Percentiles rank a stretch among this genome's conserved stretches.
phyloP scores from a whole-genome alignment of 2,329 filamentous ascomycete genomes.

The Claviceps sp. region DNA sequence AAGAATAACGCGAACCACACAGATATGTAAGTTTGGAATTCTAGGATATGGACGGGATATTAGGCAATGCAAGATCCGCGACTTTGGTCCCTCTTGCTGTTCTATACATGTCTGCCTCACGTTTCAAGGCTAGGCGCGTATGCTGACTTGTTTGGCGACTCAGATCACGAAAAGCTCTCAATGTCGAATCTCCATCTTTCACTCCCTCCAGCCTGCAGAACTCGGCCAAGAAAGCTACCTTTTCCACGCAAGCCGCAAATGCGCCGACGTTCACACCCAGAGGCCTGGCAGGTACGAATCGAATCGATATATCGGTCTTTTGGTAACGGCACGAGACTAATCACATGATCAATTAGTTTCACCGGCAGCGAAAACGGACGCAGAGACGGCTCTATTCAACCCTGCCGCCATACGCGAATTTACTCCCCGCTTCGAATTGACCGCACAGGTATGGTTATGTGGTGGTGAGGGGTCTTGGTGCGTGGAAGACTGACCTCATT shows the following conservation, averaged over 20 bases:
- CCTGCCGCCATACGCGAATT: slow-evolving; percentile 46
- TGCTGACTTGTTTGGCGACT: slow-evolving; percentile 1
- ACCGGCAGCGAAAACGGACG: slow-evolving; percentile 27
- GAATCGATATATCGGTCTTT: neutral
- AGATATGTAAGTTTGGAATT: slow-evolving; percentile 32
- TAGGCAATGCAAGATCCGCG: too few species aligned
- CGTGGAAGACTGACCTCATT: neutral
- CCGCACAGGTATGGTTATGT: slow-evolving; percentile 26
- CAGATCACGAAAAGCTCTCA: slow-evolving; percentile 62
- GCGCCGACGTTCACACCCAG: slow-evolving; percentile 77
- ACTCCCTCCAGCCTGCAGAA: slow-evolving; percentile 48
- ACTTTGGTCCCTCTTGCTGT: neutral
- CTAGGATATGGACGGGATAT: too few species aligned
- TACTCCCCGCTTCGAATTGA: slow-evolving; percentile 43
- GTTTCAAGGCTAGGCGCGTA: neutral
- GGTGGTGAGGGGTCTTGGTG: neutral
- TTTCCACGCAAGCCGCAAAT: slow-evolving; percentile 81
- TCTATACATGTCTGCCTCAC: neutral
- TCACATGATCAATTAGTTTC: slow-evolving; percentile 11
- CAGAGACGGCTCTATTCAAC: slow-evolving; percentile 37
- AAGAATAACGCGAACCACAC: slow-evolving; percentile 35
- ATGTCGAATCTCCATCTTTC: slow-evolving; percentile 93
- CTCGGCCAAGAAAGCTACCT: slow-evolving; percentile 54
- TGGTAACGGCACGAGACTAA: neutral
- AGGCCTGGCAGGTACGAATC: slow-evolving; percentile 30